These are phyloP conservation scores for Hermanozyma aechmeae DNA, from an alignment of 805 yeast genomes.

Conservation along the genomic window DNA sequence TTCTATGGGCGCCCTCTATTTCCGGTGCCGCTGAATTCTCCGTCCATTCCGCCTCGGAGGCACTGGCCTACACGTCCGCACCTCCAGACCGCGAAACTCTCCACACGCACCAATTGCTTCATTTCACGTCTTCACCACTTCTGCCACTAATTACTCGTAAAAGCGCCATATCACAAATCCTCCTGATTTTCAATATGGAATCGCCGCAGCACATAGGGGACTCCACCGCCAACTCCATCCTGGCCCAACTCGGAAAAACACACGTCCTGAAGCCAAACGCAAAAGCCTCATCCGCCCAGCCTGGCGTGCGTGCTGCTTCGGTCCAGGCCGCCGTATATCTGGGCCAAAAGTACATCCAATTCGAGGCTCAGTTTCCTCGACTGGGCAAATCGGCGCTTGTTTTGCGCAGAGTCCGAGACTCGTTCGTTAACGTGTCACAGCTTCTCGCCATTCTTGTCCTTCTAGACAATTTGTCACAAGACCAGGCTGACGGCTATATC, in stretches of 20 bases:
- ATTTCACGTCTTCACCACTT: no score
- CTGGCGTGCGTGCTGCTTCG: constrained; percentile 1
- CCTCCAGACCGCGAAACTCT: no score
- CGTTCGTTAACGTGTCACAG: constrained; percentile 30
- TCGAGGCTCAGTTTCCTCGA: no score
- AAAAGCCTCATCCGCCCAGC: background rate
- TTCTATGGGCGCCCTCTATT: no score
- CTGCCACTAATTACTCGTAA: no score
- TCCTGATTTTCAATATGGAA: no score
- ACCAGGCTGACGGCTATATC: constrained; percentile 21
- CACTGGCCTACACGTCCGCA: constrained; percentile 11
- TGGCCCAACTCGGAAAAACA: constrained; percentile 24
- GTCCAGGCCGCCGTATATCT: constrained; percentile 19
- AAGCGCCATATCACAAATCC: no score
- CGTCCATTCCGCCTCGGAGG: no score
- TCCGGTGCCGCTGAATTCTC: no score
- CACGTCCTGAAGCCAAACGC: constrained; percentile 17
- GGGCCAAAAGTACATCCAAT: constrained; percentile 29
- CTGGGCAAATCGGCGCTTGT: constrained; percentile 13
- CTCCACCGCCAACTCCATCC: constrained; percentile 30
- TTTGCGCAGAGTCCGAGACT: constrained; percentile 33
- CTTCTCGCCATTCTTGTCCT: constrained; percentile 23
- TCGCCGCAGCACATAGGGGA: constrained; percentile 34
- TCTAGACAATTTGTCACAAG: constrained; percentile 15
- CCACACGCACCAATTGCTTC: no score